Evolutionary conservation across 208 protist genomes (phyloP).

Genomic region (Leishmania tropica): DNA sequence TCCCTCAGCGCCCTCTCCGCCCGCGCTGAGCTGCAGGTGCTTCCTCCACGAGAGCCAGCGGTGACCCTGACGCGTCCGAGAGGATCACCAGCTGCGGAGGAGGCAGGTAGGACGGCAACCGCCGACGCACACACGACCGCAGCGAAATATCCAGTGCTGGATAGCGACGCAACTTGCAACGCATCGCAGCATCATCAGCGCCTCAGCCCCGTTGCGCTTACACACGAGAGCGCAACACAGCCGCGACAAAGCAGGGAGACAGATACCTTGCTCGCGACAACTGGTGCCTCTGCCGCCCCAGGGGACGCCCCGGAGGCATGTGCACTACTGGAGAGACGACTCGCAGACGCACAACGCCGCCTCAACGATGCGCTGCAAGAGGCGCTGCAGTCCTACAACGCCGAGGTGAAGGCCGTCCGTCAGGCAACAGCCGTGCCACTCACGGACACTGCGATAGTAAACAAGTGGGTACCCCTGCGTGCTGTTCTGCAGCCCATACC

Average conservation of each 20-base stretch:
- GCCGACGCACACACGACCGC: background rate
- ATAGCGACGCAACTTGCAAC: background rate
- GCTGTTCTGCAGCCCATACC: slow-evolving; percentile 16
- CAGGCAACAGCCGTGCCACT: too few relatives aligned
- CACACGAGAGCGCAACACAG: background rate
- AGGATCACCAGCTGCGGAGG: background rate
- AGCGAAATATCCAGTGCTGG: background rate
- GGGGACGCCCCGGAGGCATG: background rate
- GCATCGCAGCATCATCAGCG: background rate
- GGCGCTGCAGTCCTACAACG: slow-evolving; percentile 23
- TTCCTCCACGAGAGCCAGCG: background rate
- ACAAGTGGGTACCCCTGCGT: slow-evolving; percentile 1
- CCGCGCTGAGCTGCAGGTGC: slow-evolving; percentile 15
- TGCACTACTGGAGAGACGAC: background rate
- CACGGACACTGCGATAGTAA: background rate
- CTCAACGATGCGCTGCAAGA: slow-evolving; percentile 11
- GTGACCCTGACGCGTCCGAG: background rate
- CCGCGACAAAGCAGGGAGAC: background rate
- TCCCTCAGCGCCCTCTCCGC: slow-evolving; percentile 27
- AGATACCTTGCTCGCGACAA: too few relatives aligned
- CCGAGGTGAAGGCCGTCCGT: background rate
- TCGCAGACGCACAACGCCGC: slow-evolving; percentile 9
- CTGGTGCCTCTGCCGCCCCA: background rate
- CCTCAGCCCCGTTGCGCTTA: too few relatives aligned
- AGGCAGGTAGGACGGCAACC: background rate